Base-by-base conservation (phyloP, 1,284 basidiomycete species). In the Moniliophthora roreri region DNA sequence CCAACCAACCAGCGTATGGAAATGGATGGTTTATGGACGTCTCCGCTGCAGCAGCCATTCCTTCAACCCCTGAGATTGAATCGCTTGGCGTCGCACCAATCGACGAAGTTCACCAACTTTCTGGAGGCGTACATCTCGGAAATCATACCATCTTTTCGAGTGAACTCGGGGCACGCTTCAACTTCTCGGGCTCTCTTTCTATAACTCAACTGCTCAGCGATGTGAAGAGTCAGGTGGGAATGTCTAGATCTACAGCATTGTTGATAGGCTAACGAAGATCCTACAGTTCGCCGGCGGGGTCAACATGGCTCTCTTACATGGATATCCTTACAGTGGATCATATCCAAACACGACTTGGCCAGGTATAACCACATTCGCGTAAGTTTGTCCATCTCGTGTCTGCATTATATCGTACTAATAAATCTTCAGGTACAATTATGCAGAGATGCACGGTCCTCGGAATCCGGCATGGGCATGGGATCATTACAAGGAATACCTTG, bases 381-480 rank as follows among this genome's bases (percentile, higher is more conserved):
- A 16, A 8, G 45, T 46, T 24, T 9, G 28, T 15, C 7, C 46
- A 18, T 8, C 4, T 23, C 8, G 45, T 36, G 9, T 16, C 18
- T 15, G 9, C 15, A 18, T 44, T 42, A 36, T n/a, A 1, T 8
- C 40, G 37, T 21, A 4, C 24, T 51, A 2, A 45, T 39, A 1
- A 13, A 9, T 36, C 20, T 24, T 8, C 34, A 55, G 53, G 42
- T 55, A 55, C 18, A 13, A 23, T 10, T 55, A 51, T 23, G 49
- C 54, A 13, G 54, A 60, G 5, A 58, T 58, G 56, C 59, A 60
- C 16, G 54, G 54, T 1, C 59, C 56, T 9, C 54, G 54, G 3
- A 52, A 49, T 48, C 59, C 59, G 2, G 59, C 48, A 2, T 60
- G 59, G 2, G 59, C 48, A 2, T 60, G 59, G 59, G 50, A 55